Evolutionary conservation across 1,139 yeast genomes (phyloP).

Genomic region (Zygosaccharomyces sapae): DNA sequence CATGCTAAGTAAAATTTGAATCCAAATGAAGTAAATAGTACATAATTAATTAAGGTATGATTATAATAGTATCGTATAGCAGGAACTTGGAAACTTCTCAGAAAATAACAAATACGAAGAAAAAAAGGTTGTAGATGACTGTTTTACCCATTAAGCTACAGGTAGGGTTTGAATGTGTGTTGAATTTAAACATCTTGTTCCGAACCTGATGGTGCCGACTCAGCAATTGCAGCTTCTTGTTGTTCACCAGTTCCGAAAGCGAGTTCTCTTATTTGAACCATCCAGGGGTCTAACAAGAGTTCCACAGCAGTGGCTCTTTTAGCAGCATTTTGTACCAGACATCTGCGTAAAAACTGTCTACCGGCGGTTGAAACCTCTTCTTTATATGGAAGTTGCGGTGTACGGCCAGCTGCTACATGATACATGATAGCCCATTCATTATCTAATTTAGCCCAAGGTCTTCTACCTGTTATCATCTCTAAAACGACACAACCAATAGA

Average conservation of each 20-base stretch:
- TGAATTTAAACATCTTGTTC: neutral
- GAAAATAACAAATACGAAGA: neutral
- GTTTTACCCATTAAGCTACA: neutral
- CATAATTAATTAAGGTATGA: neutral
- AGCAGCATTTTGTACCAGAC: slow-evolving; percentile 79
- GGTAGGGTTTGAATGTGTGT: neutral
- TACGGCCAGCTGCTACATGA: slow-evolving; percentile 93
- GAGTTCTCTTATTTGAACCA: slow-evolving; percentile 62
- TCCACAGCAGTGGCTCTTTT: slow-evolving; percentile 82
- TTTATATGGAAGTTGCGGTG: slow-evolving; percentile 75
- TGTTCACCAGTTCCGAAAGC: slow-evolving; percentile 50
- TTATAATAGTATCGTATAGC: neutral
- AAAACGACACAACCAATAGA: slow-evolving; percentile 76
- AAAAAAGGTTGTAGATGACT: neutral
- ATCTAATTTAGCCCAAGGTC: slow-evolving; percentile 89
- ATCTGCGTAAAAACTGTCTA: slow-evolving; percentile 61
- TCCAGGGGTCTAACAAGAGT: slow-evolving; percentile 87
- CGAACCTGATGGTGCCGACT: slow-evolving; percentile 1
- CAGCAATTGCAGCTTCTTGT: slow-evolving; percentile 6
- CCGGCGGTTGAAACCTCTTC: slow-evolving; percentile 80
- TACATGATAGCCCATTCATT: slow-evolving; percentile 99
- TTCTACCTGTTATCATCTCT: slow-evolving; percentile 78
- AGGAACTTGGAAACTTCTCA: neutral
- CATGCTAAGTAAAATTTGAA: neutral
- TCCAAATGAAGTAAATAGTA: slow-evolving; percentile 3